Percentiles rank a stretch among this genome's conserved stretches.
phyloP scores from a whole-genome alignment of 2,329 filamentous ascomycete species.

The Penicillium griseofulvum region DNA sequence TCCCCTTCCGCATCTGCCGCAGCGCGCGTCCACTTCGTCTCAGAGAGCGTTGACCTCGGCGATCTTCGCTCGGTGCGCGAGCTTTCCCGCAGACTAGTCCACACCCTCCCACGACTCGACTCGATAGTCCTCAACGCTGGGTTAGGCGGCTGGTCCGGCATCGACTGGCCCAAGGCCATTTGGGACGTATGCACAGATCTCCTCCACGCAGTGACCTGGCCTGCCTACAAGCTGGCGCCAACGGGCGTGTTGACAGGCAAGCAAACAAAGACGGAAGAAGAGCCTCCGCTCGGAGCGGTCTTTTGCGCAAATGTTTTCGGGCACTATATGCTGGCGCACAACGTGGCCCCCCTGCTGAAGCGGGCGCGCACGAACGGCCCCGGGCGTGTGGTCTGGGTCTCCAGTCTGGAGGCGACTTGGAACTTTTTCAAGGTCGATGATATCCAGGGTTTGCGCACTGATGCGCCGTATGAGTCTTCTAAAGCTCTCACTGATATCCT shows the following conservation, averaged over 20 bases:
- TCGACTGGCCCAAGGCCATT: slow-evolving; percentile 65
- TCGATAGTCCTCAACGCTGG: slow-evolving; percentile 82
- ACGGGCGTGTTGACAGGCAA: slow-evolving; percentile 54
- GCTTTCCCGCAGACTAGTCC: slow-evolving; percentile 51
- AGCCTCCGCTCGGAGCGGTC: slow-evolving; percentile 70
- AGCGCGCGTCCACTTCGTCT: slow-evolving; percentile 50
- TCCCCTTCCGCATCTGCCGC: slow-evolving; percentile 41
- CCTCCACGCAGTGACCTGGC: slow-evolving; percentile 70
- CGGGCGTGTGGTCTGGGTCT: slow-evolving; percentile 81
- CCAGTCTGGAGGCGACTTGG: slow-evolving; percentile 69
- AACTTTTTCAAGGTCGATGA: slow-evolving; percentile 64
- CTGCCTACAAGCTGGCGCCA: slow-evolving; percentile 67
- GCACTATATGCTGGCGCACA: slow-evolving; percentile 85
- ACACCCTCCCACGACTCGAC: slow-evolving; percentile 67
- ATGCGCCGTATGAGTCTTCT: slow-evolving; percentile 74
- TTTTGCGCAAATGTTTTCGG: slow-evolving; percentile 94
- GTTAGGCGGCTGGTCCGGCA: slow-evolving; percentile 78
- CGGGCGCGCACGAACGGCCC: slow-evolving; percentile 43
- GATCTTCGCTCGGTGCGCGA: slow-evolving; percentile 55
- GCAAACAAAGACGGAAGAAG: slow-evolving; percentile 45
- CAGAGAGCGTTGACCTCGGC: slow-evolving; percentile 59
- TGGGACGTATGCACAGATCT: slow-evolving; percentile 60
- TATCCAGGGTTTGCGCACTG: slow-evolving; percentile 67
- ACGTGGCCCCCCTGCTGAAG: slow-evolving; percentile 70
- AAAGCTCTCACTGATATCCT: slow-evolving; percentile 87